phyloP scores from a whole-genome alignment of 805 yeast species.

The Schwanniomyces yamadae region DNA sequence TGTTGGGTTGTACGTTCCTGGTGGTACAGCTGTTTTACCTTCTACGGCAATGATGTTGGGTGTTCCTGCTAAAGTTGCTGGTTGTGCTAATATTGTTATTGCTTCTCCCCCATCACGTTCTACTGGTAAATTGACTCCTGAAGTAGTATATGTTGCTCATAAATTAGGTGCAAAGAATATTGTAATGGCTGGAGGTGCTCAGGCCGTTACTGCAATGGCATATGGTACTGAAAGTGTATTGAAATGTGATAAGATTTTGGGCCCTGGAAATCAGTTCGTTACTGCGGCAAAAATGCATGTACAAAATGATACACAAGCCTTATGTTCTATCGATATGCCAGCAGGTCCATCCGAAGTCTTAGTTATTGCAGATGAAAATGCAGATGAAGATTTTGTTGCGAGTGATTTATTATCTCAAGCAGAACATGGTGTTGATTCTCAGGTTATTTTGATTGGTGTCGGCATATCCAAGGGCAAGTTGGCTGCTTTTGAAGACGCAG shows the following conservation, averaged over 20 bases:
- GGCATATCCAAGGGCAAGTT: constrained; percentile 60
- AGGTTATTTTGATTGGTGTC: constrained; percentile 88
- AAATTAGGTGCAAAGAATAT: constrained; percentile 89
- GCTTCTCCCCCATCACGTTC: constrained; percentile 92
- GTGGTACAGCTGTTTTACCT: constrained; percentile 98
- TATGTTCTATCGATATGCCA: constrained; percentile 98
- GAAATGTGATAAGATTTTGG: constrained; percentile 94
- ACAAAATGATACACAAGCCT: constrained; percentile 90
- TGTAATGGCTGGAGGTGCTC: constrained; percentile 98
- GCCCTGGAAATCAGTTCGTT: constrained; percentile 99
- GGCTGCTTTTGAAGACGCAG: constrained; percentile 73
- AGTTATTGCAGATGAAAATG: constrained; percentile 84
- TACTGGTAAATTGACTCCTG: constrained; percentile 93
- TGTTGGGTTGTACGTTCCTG: constrained; percentile 96
- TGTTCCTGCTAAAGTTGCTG: constrained; percentile 97
- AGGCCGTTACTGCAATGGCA: constrained; percentile 98
- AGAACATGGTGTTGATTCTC: constrained; percentile 98
- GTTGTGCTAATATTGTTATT: constrained; percentile 84
- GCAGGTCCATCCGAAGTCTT: constrained; percentile 99
- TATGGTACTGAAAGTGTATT: constrained; percentile 93
- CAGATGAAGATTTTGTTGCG: constrained; percentile 97
- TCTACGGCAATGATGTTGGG: constrained; percentile 98
- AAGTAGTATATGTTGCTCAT: constrained; percentile 95
- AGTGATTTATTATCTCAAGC: constrained; percentile 95
- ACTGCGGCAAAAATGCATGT: constrained; percentile 99